Percentiles rank a stretch among this genome's conserved stretches.
Conservation (phyloP, 1,139 yeast genomes). For the Geotrichum fermentans region DNA sequence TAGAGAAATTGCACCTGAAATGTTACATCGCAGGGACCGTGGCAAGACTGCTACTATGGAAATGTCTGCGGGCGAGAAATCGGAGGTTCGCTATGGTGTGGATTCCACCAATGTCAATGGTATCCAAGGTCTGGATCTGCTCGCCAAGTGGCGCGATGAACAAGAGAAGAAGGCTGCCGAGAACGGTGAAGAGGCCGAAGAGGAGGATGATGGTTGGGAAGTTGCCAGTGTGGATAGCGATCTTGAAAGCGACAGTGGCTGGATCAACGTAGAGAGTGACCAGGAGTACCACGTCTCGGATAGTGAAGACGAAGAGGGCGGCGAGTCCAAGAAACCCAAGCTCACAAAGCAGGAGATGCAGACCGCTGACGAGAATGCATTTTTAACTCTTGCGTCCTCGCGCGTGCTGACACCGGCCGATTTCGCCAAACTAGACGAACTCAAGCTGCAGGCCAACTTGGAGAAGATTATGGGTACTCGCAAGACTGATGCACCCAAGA, state of each 20-base stretch:
- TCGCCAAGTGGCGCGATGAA: slow-evolving; percentile 81
- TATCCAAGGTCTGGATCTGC: slow-evolving; percentile 84
- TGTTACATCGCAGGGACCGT: slow-evolving; percentile 83
- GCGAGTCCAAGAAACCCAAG: slow-evolving; percentile 27
- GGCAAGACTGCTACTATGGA: slow-evolving; percentile 89
- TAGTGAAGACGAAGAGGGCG: slow-evolving; percentile 48
- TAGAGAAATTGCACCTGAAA: slow-evolving; percentile 93
- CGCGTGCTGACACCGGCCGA: slow-evolving; percentile 94
- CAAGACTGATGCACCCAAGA: slow-evolving; percentile 40
- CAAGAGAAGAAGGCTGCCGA: slow-evolving; percentile 46
- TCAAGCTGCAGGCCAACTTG: slow-evolving; percentile 66
- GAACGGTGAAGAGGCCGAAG: slow-evolving; percentile 40
- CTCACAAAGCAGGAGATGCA: slow-evolving; percentile 27
- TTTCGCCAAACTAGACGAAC: slow-evolving; percentile 88
- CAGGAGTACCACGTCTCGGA: slow-evolving; percentile 47
- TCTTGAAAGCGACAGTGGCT: slow-evolving; percentile 48
- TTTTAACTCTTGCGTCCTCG: slow-evolving; percentile 61
- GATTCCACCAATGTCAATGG: slow-evolving; percentile 40
- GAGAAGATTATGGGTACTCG: slow-evolving; percentile 59
- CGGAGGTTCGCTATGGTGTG: slow-evolving; percentile 54
- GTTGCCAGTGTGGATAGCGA: slow-evolving; percentile 47
- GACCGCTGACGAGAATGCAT: slow-evolving; percentile 43
- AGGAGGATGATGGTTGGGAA: slow-evolving; percentile 43
- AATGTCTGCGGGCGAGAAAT: slow-evolving; percentile 47
- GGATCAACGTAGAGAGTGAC: slow-evolving; percentile 55